Evolutionary conservation across 2,329 filamentous ascomycete genomes (phyloP), one percentile per base, ranked within the genome.

Genomic region (Cladophialophora psammophila): DNA sequence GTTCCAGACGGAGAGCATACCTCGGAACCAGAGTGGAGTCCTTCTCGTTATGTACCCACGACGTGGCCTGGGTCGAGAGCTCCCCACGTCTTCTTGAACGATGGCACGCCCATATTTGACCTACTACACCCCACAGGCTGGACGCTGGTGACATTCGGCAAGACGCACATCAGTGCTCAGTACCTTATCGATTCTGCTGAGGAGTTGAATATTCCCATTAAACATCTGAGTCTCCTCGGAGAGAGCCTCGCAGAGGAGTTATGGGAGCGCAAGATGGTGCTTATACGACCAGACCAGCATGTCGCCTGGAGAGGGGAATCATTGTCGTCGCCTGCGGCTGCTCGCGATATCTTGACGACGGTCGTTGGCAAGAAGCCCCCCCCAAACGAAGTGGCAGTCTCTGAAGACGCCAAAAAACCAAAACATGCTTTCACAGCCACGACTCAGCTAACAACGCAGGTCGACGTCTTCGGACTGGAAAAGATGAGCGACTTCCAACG

Each of bases 61-160:
- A 65, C 65, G 5, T 63, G 42, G 56, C 68, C 68, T 2, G 68
- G 68, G 5, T n/a, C 20, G 15, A 61, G 68, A 7, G 31, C 65
- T n/a, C n/a, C n/a, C n/a, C n/a, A n/a, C n/a, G n/a, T n/a, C n/a
- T n/a, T n/a, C n/a, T n/a, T n/a, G n/a, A n/a, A n/a, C n/a, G n/a
- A n/a, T n/a, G n/a, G n/a, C n/a, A 50, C 45, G 8, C 45, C 45
- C 1, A 50, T 50, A 6, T 50, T 50, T n/a, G 45, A 50, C 45
- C 45, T 50, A 13, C 12, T 36, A 6, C 45, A 50, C 45, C 45
- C 45, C n/a, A 50, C 45, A n/a, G 45, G 15, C 45, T 50, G 45
- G 45, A 50, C 45, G 45, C 45, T 50, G 45, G 45, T 50, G 45
- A 50, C 45, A n/a, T 50, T 50, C 15, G 45, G 45, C 7, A 7